A percentile compares a stretch with the other conserved stretches of the same genome.
These are phyloP conservation scores for Mortierella sp. DNA, from an alignment of 371 early-diverging fungal species.

Conservation along the genomic window DNA sequence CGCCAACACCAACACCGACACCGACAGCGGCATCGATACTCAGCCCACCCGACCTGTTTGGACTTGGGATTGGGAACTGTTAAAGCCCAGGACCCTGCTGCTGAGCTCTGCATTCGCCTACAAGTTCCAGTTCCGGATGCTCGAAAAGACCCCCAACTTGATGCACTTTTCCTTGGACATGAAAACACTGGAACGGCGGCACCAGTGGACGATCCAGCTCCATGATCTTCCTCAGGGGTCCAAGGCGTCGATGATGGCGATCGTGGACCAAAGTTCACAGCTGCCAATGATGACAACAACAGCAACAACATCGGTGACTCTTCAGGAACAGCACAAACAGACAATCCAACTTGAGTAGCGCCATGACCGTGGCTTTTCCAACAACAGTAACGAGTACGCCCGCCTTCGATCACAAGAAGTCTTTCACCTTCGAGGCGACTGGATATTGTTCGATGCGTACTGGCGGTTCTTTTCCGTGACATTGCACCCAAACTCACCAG, in stretches of 20 bases:
- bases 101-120: background rate
- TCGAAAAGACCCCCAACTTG: background rate
- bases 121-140: constrained; percentile 7
- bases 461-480: background rate
- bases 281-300: no score
- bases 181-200: background rate
- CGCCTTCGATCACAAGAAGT: background rate
- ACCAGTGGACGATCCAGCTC: background rate
- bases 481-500: background rate
- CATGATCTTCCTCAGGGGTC: background rate
- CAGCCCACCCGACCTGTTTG: background rate
- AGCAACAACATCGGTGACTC: no score
- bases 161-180: background rate
- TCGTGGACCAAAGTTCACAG: no score
- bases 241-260: no score
- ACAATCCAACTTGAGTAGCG: no score
- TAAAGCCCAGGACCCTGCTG: background rate
- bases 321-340: no score
- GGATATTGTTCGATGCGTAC: background rate
- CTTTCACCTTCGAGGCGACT: background rate
- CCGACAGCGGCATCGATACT: background rate
- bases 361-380: background rate
- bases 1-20: background rate
- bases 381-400: background rate
- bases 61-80: background rate